Percentiles rank a stretch among this genome's conserved stretches.
Evolutionary conservation across 2,329 filamentous ascomycete genomes (phyloP).

Genomic region (Colletotrichum tropicicola): DNA sequence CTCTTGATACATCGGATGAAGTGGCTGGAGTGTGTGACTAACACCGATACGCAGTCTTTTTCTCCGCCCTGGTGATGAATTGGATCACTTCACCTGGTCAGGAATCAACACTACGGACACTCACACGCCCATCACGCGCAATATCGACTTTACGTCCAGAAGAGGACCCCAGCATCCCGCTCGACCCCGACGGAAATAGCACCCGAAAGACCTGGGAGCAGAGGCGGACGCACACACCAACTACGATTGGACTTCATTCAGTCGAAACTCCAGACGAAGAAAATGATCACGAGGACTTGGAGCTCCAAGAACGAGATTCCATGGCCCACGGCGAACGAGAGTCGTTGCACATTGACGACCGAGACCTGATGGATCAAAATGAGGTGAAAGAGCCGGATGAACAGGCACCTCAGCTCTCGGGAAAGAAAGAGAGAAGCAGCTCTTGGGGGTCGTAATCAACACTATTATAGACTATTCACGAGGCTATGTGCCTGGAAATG

Average conservation of each 20-base stretch:
- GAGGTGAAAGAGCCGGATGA: not conserved
- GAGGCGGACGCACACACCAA: not conserved
- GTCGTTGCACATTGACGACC: not conserved
- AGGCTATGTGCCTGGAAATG: not conserved
- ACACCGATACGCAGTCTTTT: not conserved
- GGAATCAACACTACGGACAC: conserved; percentile 11
- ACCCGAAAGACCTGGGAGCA: conserved; percentile 12
- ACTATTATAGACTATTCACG: not conserved
- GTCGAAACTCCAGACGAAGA: not conserved
- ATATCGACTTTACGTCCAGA: conserved; percentile 2
- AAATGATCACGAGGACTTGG: not conserved
- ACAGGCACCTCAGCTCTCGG: not conserved
- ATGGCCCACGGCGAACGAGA: not conserved
- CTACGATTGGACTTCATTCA: not conserved
- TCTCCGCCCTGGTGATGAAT: conserved; percentile 24
- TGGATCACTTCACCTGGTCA: conserved; percentile 21
- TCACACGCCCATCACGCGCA: conserved; percentile 9
- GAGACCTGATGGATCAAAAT: not conserved
- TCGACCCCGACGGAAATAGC: conserved; percentile 12
- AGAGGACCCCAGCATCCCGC: conserved; percentile 2
- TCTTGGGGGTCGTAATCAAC: not conserved
- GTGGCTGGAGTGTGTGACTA: not conserved
- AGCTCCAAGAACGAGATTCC: not conserved
- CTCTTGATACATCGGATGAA: accelerated
- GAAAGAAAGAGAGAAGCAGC: not conserved